Evolutionary conservation across 208 protist species (phyloP).

Genomic region (Trypanosoma cruzi): DNA sequence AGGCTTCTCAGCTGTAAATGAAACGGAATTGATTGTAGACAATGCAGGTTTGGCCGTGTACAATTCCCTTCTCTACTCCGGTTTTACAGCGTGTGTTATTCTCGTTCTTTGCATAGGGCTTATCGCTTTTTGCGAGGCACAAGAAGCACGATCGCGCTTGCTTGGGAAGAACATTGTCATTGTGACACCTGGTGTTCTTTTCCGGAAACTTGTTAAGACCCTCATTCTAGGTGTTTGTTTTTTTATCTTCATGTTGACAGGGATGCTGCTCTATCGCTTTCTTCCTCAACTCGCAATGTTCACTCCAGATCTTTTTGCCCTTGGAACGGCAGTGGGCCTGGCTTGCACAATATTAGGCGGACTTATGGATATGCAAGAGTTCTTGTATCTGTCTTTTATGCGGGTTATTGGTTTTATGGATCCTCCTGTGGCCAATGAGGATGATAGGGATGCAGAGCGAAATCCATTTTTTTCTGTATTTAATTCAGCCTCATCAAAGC

Average conservation of each 20-base stretch:
- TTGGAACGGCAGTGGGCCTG: conserved; percentile 42
- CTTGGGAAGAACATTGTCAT: conserved; percentile 49
- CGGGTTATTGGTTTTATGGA: conserved; percentile 59
- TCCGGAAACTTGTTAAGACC: conserved; percentile 67
- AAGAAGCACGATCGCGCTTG: conserved; percentile 35
- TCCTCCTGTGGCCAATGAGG: conserved; percentile 25
- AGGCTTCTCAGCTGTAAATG: not conserved
- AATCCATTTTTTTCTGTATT: not conserved
- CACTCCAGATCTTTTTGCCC: conserved; percentile 34
- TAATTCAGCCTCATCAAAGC: not conserved
- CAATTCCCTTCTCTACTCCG: conserved; percentile 14
- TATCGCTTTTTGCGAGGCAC: conserved; percentile 27
- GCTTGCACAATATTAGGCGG: conserved; percentile 62
- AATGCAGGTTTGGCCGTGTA: conserved; percentile 2
- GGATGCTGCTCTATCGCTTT: conserved; percentile 22
- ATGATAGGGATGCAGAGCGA: conserved; percentile 18
- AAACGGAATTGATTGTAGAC: not conserved
- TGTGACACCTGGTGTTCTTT: conserved; percentile 54
- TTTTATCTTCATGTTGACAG: conserved; percentile 29
- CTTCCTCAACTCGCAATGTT: conserved; percentile 27
- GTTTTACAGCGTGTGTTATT: conserved; percentile 2
- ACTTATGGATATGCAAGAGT: conserved; percentile 81
- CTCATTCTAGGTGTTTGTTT: conserved; percentile 51
- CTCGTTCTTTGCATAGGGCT: conserved; percentile 29
- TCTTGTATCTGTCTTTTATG: conserved; percentile 57